phyloP scores from a whole-genome alignment of 495 filamentous ascomycete species.

The Trichocladium antarcticum region DNA sequence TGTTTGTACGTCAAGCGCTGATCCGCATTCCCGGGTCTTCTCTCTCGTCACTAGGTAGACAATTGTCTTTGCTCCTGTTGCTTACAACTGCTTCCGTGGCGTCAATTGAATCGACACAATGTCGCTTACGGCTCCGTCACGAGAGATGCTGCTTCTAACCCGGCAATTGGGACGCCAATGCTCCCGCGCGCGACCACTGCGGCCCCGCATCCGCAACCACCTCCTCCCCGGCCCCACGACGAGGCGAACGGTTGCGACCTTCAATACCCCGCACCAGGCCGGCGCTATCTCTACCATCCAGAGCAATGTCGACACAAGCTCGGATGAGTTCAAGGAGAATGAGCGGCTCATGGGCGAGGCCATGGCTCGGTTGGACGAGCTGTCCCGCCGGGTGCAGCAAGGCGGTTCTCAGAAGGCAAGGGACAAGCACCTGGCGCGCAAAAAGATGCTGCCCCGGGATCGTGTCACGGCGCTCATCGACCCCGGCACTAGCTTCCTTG shows the following conservation, averaged over 20 bases:
- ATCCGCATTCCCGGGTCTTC: not conserved
- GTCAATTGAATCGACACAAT: conserved; percentile 16
- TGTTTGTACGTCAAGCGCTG: not conserved
- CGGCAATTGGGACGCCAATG: conserved; percentile 34
- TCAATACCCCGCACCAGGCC: conserved; percentile 58
- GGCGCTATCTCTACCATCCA: conserved; percentile 66
- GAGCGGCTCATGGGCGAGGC: conserved; percentile 63
- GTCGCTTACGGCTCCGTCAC: conserved; percentile 28
- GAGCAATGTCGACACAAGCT: conserved; percentile 63
- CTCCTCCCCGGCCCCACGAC: conserved; percentile 3
- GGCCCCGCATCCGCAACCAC: conserved; percentile 4
- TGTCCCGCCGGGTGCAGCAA: conserved; percentile 59
- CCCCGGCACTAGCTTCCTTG: conserved; percentile 79
- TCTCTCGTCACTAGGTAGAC: not conserved
- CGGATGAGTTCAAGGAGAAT: conserved; percentile 74
- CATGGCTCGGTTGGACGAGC: conserved; percentile 48
- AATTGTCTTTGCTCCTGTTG: not conserved
- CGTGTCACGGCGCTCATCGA: conserved; percentile 82
- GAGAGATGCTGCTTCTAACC: conserved; percentile 28
- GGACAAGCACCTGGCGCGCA: conserved; percentile 75
- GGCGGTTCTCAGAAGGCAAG: conserved; percentile 77
- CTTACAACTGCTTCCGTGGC: not conserved
- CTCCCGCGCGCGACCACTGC: conserved; percentile 6
- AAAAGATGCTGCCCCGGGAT: conserved; percentile 92
- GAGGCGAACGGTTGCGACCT: conserved; percentile 43